Base-by-base conservation (phyloP, 345 rosid genomes). In the Leavenworthia alabamica region DNA sequence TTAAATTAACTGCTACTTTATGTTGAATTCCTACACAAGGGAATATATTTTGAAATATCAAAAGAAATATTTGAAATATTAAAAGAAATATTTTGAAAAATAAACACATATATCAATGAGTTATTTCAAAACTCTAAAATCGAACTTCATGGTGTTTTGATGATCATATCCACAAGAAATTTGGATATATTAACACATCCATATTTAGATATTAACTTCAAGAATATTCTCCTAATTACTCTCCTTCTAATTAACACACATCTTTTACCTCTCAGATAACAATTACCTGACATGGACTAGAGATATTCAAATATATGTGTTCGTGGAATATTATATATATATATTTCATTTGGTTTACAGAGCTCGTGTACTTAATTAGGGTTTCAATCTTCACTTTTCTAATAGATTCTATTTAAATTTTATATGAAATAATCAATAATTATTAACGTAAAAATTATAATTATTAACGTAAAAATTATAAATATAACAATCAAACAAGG, bases 161-260 rank as follows among this genome's bases (percentile, higher is more conserved):
- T 43, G 61, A 53, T 64, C 53, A 41, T 52, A 41, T 9, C 8
- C 44, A 22, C 45, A 32, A 32, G 60, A 16, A 64, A 19, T 28
- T n/a, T 29, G 42, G 24, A 3, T n/a, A 20, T 20, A 20, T 20
- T 20, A 20, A n/a, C n/a, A n/a, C n/a, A n/a, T n/a, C n/a, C n/a
- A n/a, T n/a, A n/a, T n/a, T n/a, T n/a, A n/a, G n/a, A n/a, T n/a
- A n/a, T n/a, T n/a, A n/a, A n/a, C n/a, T n/a, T n/a, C n/a, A n/a
- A n/a, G n/a, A n/a, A n/a, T 5, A 29, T 29, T 29, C 8, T 9
- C n/a, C 7, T 50, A 22, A 1, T 22, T 50, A 22, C 0, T 22
- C 15, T 47, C 14, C 56, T 36, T 49, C 39, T 16, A 36, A 35
- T 19, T 48, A 48, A 62, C 28, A 15, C 28, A 15, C 27, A 48